Evolutionary conservation across 2,329 filamentous ascomycete species (phyloP).

Genomic region (Nemania bipapillata): DNA sequence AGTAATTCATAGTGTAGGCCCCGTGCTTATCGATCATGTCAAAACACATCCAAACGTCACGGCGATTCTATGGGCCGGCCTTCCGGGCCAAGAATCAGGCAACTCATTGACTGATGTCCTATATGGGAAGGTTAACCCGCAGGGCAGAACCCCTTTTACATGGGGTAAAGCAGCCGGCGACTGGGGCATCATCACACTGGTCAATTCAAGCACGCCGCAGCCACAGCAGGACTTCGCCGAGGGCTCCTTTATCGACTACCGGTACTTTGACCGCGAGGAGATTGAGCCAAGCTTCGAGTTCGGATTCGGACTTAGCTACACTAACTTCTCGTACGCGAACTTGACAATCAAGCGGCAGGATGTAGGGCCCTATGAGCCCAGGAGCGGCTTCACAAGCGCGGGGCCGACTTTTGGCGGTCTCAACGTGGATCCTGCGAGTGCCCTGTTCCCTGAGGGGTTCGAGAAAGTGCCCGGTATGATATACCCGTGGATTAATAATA

Average conservation of each 20-base stretch:
- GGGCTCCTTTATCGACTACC: conserved; percentile 84
- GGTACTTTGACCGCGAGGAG: conserved; percentile 73
- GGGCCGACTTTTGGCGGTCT: conserved; percentile 72
- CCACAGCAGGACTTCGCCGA: conserved; percentile 80
- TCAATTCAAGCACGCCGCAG: conserved; percentile 70
- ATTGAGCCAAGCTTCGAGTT: conserved; percentile 81
- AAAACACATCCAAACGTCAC: conserved; percentile 78
- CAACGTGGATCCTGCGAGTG: conserved; percentile 41
- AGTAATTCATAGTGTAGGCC: conserved; percentile 85
- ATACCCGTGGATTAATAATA: conserved; percentile 76
- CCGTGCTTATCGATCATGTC: conserved; percentile 79
- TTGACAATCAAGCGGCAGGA: conserved; percentile 64
- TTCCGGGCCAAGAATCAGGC: conserved; percentile 84
- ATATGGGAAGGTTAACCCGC: conserved; percentile 80
- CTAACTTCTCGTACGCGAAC: conserved; percentile 78
- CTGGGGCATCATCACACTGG: conserved; percentile 73
- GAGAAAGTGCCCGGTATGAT: conserved; percentile 65
- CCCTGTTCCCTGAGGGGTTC: conserved; percentile 63
- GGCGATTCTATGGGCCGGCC: conserved; percentile 81
- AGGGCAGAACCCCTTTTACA: conserved; percentile 67
- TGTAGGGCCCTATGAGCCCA: conserved; percentile 65
- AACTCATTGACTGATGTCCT: conserved; percentile 81
- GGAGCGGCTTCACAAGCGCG: conserved; percentile 67
- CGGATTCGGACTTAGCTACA: conserved; percentile 84
- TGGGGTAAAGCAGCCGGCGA: conserved; percentile 73